Percentiles rank a stretch among this genome's conserved stretches.
These are phyloP conservation scores for Mycena rebaudengoi DNA, from an alignment of 768 basidiomycete species.

Conservation along the genomic window DNA sequence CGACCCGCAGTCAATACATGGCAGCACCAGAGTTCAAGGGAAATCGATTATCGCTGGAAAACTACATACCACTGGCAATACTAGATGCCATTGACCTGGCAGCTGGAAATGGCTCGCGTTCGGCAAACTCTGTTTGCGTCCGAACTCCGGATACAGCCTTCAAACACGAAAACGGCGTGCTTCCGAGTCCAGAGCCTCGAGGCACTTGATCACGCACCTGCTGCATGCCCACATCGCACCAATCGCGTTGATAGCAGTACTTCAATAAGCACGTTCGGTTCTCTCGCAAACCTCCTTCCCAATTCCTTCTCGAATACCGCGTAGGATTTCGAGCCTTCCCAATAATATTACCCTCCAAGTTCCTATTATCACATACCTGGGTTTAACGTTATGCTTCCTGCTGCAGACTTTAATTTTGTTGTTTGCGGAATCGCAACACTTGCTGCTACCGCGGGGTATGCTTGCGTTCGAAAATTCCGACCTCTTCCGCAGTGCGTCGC, in stretches of 20 bases:
- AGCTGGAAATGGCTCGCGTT: too few species aligned
- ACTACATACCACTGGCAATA: too few species aligned
- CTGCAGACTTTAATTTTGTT: slow-evolving; percentile 62
- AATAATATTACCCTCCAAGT: neutral
- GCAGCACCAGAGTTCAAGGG: too few species aligned
- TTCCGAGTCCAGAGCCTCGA: slow-evolving; percentile 20
- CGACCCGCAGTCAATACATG: too few species aligned
- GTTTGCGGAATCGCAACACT: slow-evolving; percentile 67
- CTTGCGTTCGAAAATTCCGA: slow-evolving; percentile 52
- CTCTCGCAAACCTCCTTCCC: neutral
- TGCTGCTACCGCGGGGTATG: slow-evolving; percentile 67
- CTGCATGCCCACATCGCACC: slow-evolving; percentile 18
- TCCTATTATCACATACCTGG: neutral
- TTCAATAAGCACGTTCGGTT: neutral
- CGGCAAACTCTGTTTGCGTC: too few species aligned
- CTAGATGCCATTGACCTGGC: too few species aligned
- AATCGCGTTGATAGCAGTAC: slow-evolving; percentile 17
- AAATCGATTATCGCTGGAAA: too few species aligned
- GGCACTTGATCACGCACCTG: slow-evolving; percentile 24
- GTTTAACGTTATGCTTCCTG: slow-evolving; percentile 51
- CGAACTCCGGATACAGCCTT: neutral
- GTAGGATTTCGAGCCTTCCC: neutral
- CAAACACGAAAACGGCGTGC: slow-evolving; percentile 19
- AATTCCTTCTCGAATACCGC: neutral
- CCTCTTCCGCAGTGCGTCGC: slow-evolving; percentile 30